Base-by-base conservation (phyloP, 768 basidiomycete species). In the Rhizopogon salebrosus region DNA sequence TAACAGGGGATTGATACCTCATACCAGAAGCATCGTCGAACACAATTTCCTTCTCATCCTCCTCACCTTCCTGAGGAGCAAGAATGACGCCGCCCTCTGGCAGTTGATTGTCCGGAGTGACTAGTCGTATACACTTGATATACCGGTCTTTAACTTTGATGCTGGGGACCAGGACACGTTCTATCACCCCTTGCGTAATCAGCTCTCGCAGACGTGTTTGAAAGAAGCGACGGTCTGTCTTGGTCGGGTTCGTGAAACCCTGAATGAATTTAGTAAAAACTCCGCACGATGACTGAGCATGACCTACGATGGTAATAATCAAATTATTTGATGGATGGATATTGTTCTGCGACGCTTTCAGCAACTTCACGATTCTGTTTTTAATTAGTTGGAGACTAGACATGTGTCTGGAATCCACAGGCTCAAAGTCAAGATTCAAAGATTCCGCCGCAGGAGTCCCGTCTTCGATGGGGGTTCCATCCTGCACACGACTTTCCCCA, bases 191-290 rank as follows among this genome's bases (percentile, higher is more conserved):
- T 62, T 86, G 80, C 49, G 82, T 79, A 18, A 89, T 78, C 60
- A 94, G 73, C 58, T 87, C 88, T 2, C 83, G 80, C 37, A 93
- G 72, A 40, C 90, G 77, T 34, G 78, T 80, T 62, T 84, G 82
- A 64, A 94, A 91, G 61, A 92, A 90, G 13, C 91, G 80, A n/a
- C 91, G 80, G 58, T 92, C 85, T 4, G 81, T 80, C 66, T 84
- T 89, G 4, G 79, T 83, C 29, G 88, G 89, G 63, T 84, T 83
- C 20, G 73, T 60, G 64, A 90, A 90, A 2, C 91, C 91, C 90
- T 93, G 53, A 4, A 16, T 3, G 7, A n/a, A 18, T 38, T 53
- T 31, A 38, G 22, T 16, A 22, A 46, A 46, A 31, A 18, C 27
- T 36, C 14, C 8, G 37, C 10, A 53, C 48, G 3, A 24, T 11